Evolutionary conservation across 2,329 filamentous ascomycete genomes (phyloP), one percentile per base, ranked within the genome.

Genomic region (Pseudocercospora crystallina): DNA sequence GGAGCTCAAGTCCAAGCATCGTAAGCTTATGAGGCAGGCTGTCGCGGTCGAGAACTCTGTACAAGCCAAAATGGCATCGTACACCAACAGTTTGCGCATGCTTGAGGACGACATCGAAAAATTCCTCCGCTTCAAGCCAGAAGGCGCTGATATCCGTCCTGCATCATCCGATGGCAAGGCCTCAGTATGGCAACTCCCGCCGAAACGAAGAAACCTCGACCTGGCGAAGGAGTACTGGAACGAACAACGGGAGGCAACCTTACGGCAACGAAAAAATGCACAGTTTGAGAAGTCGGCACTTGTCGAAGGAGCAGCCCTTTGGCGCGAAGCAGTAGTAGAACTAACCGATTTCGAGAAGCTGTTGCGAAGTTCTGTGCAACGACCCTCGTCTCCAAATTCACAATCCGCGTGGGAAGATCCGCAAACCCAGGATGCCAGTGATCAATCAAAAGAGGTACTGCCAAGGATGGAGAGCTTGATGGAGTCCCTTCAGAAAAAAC

Each of bases 151-250:
- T 30, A n/a, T 30, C 12, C 43, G 46, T 33, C 30, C 52, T 51
- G 29, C 47, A n/a, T 50, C 53, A 12, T 34, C 52, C 2, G 50
- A 61, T 13, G 51, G 44, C 12, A 43, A 54, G 29, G 40, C 56
- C n/a, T 63, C 61, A 50, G 64, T 62, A 53, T 73, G 49, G 71
- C 50, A 70, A 81, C 72, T 90, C 7, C 80, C 82, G 0, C 78
- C 82, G 0, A 81, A 85, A 59, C 77, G 85, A 13, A 76, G 87
- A 40, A 90, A 86, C 0, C 65, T 85, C 1, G 81, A 81, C 11
- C 85, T 90, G 83, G 87, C 86, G 0, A 81, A 76, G 52, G 78
- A 84, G 11, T 87, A 86, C 77, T 90, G 85, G 83, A 76, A 81
- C 47, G 77, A 79, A 5, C 86, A 90, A 58, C 73, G 84, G 1